Percentiles rank a stretch among this genome's conserved stretches.
phyloP scores from a whole-genome alignment of 108 stramenopile species.

The Epithemia pelagica region DNA sequence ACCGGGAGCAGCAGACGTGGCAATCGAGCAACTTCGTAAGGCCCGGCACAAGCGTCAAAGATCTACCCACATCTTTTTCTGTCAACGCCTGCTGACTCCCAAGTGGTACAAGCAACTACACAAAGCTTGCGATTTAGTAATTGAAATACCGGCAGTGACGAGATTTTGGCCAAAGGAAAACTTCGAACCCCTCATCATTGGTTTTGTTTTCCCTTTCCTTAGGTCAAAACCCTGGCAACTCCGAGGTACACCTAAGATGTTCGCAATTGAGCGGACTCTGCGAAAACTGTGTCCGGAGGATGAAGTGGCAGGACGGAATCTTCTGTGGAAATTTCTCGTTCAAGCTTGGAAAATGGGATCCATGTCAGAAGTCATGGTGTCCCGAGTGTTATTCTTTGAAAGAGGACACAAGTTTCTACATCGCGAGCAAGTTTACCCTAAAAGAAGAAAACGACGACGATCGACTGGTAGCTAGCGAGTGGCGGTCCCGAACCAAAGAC shows the following conservation, averaged over 20 bases:
- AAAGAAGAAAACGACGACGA: no score
- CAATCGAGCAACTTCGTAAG: constrained; percentile 20
- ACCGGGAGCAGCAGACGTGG: constrained; percentile 24
- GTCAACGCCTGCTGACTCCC: not conserved
- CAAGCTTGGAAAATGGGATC: no score
- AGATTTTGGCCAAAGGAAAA: not conserved
- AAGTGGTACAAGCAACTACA: not conserved
- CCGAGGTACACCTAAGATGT: not conserved
- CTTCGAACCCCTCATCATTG: not conserved
- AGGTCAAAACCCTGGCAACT: not conserved
- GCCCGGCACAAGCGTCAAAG: constrained; percentile 20
- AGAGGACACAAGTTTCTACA: no score
- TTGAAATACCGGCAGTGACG: not conserved
- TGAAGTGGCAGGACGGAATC: not conserved
- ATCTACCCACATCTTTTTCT: not conserved
- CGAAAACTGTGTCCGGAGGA: not conserved
- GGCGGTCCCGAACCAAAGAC: no score
- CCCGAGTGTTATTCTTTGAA: no score
- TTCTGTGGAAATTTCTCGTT: not conserved
- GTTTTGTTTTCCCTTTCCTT: not conserved
- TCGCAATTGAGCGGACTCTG: not conserved
- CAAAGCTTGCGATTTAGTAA: not conserved
- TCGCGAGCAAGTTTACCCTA: no score
- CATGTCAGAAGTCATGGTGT: no score
- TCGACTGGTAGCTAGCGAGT: no score